These are phyloP conservation scores for Vicia faba DNA, from an alignment of 306 rosid genomes.

Conservation along the genomic window DNA sequence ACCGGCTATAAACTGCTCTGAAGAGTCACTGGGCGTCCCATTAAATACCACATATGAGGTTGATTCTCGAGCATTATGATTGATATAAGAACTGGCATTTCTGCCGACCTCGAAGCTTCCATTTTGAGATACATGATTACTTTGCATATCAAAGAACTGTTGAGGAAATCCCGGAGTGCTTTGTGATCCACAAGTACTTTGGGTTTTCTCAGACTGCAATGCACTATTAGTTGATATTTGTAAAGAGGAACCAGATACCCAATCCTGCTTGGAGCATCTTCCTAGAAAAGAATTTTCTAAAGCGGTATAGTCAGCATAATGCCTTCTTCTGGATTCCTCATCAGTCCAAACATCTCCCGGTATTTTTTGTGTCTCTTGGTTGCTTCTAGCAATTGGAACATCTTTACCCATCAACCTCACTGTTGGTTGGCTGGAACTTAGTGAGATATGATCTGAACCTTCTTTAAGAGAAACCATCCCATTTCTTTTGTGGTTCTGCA, in stretches of 20 bases:
- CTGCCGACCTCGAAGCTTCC: constrained; percentile 46
- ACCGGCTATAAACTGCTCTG: constrained; percentile 54
- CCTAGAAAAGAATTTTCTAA: constrained; percentile 43
- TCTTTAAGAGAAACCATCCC: constrained; percentile 49
- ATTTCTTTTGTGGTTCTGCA: constrained; percentile 47
- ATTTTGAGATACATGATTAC: constrained; percentile 43
- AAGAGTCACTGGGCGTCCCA: constrained; percentile 45
- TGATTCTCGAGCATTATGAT: constrained; percentile 47
- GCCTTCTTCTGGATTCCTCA: constrained; percentile 53
- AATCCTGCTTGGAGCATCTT: constrained; percentile 55
- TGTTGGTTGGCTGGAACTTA: constrained; percentile 67
- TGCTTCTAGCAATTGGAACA: constrained; percentile 85
- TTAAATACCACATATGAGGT: constrained; percentile 45
- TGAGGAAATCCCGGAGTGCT: constrained; percentile 45
- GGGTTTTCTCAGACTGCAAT: constrained; percentile 41
- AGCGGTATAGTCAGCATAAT: constrained; percentile 45
- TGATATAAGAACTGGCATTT: constrained; percentile 45
- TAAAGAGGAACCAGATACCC: constrained; percentile 45
- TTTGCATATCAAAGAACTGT: constrained; percentile 46
- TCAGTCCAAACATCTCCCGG: constrained; percentile 66
- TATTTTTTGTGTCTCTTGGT: constrained; percentile 54
- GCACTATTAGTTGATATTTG: constrained; percentile 41
- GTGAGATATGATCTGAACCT: constrained; percentile 46
- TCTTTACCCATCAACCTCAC: constrained; percentile 99
- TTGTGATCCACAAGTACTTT: constrained; percentile 42